Base-by-base conservation (phyloP, 805 yeast genomes). In the Candida ponderosae region DNA sequence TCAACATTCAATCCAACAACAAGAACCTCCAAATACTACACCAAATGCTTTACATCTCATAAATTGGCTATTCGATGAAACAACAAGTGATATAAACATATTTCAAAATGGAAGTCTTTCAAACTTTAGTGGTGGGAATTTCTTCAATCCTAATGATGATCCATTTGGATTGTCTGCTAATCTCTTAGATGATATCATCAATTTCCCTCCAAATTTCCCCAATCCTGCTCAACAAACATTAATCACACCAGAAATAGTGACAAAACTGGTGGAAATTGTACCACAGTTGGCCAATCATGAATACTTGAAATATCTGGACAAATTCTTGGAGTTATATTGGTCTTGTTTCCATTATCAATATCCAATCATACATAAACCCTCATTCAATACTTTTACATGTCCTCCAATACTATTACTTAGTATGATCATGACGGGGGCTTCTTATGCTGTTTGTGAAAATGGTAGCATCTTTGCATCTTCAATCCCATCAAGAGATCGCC, bases 391-490 rank as follows among this genome's bases (percentile, higher is more conserved):
- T 0, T 57, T 60, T 26, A 57, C 62, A 2, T 68, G 74, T 9
- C 74, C 73, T 6, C 76, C 78, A 0, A 61, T 77, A 16, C 53
- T 80, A 15, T 44, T 79, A 9, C 51, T 76, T 4, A 53, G 79
- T 5, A 72, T 80, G 77, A 64, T 77, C 15, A 49, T 53, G 54
- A 49, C 48, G 11, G 58, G 58, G 15, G 46, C 56, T 7, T 42
- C 48, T 6, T 52, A 48, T 35, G 51, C 50, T 4, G 43, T 48
- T 1, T 29, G 46, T 6, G 44, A 44, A 26, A 24, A 24, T 21
- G 24, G 24, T 21, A 21, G 10, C 24, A 21, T 21, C 24, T 21
- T 21, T 21, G 10, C 7, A 21, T 21, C 24, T 24, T 24, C 28
- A 8, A 13, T 11, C 5, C 14, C 28, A 24, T 13, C 28, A 13